Evolutionary conservation across 2,329 filamentous ascomycete genomes (phyloP).

Genomic region (Colletotrichum viniferum): DNA sequence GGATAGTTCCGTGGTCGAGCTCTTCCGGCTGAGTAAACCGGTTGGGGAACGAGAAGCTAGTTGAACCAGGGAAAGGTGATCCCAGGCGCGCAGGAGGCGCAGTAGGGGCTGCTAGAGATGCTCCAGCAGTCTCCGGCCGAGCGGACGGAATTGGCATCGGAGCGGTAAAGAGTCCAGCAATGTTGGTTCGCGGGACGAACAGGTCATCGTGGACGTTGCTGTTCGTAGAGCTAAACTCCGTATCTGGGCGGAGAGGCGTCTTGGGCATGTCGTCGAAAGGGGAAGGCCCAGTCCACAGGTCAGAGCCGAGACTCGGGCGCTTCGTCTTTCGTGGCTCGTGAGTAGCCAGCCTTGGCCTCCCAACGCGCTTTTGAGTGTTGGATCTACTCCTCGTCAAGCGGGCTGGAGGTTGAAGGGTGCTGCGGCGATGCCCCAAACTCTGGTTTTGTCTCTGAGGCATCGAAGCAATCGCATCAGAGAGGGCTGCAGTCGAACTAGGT

Average conservation of each 20-base stretch:
- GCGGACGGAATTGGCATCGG: slow-evolving; percentile 6
- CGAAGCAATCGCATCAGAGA: slow-evolving; percentile 44
- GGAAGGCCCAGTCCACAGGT: slow-evolving; percentile 56
- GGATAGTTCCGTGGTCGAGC: slow-evolving; percentile 48
- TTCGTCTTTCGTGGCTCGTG: slow-evolving; percentile 53
- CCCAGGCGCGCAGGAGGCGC: slow-evolving; percentile 55
- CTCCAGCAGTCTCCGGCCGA: not conserved
- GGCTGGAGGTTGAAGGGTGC: slow-evolving; percentile 58
- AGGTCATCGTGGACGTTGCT: slow-evolving; percentile 38
- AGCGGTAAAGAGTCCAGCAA: slow-evolving; percentile 42
- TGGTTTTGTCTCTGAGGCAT: slow-evolving; percentile 45
- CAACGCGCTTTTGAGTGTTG: slow-evolving; percentile 56
- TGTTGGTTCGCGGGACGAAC: slow-evolving; percentile 45
- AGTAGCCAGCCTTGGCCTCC: slow-evolving; percentile 48
- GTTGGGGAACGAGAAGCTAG: slow-evolving; percentile 66
- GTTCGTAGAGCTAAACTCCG: slow-evolving; percentile 38
- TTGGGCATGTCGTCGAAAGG: slow-evolving; percentile 26
- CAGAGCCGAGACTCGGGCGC: slow-evolving; percentile 58
- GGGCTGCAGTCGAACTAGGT: slow-evolving; percentile 59
- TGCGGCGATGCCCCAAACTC: slow-evolving; percentile 54
- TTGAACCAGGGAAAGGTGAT: slow-evolving; percentile 60
- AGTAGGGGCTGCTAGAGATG: slow-evolving; percentile 29
- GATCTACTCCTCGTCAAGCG: slow-evolving; percentile 54
- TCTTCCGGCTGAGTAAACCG: slow-evolving; percentile 52
- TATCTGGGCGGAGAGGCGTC: slow-evolving; percentile 23